phyloP scores from a whole-genome alignment of 2,329 filamentous ascomycete species.

The Lecanicillium sp. region DNA sequence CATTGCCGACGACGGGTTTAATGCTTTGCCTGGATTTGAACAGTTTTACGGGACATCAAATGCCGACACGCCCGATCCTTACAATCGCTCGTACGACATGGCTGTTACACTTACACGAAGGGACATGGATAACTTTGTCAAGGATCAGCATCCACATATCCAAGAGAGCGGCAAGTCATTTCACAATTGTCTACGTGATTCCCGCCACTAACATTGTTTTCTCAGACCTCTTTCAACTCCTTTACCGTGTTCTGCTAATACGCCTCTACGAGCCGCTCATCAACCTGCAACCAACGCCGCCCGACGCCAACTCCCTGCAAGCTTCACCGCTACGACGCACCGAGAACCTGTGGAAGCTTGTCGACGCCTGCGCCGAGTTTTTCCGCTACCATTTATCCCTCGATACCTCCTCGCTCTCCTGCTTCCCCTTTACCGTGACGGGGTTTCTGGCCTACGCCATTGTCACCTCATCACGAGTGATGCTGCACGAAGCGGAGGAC shows the following conservation, averaged over 20 bases:
- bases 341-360: conserved; percentile 6
- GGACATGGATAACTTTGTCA: conserved; percentile 6
- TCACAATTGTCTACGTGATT: background rate
- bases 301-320: background rate
- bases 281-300: conserved; percentile 12
- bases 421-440: conserved; percentile 4
- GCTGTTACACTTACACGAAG: conserved; percentile 1
- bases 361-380: conserved; percentile 2
- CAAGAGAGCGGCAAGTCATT: conserved; percentile 1
- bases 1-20: conserved; percentile 1
- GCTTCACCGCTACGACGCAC: conserved; percentile 1
- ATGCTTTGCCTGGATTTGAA: conserved; percentile 2
- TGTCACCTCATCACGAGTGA: conserved; percentile 4
- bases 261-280: conserved; percentile 23
- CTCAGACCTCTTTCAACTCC: conserved; percentile 9
- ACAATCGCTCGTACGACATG: conserved; percentile 4
- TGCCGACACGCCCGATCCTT: too few species aligned
- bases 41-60: conserved; percentile 4
- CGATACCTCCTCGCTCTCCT: background rate
- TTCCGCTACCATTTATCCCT: background rate
- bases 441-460: conserved; percentile 3
- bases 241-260: conserved; percentile 17
- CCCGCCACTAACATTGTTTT: background rate
- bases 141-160: background rate
- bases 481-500: conserved; percentile 7